Base-by-base conservation (phyloP, 805 yeast genomes). In the Blastobotrys robertii region DNA sequence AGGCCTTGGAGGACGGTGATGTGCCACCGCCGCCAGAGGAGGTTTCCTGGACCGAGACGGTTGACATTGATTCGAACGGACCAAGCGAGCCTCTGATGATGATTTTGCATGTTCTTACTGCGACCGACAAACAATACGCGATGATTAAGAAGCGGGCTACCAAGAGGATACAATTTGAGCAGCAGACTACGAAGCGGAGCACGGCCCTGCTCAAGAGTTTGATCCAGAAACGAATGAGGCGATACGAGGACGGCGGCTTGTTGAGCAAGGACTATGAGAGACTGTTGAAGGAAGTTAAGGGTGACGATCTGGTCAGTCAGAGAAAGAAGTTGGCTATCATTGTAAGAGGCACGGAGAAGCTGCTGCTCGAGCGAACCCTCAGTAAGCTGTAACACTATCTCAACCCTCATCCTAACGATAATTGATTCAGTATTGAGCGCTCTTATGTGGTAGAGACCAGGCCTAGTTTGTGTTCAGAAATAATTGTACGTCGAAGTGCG, bases 281-380 rank as follows among this genome's bases (percentile, higher is more conserved):
- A 25, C 12, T 52, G 19, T 15, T 40, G 5, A 14, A 41, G 22
- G 37, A 36, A 33, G 44, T 50, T 14, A 25, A 35, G 2, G 42
- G 45, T 22, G 44, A 42, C 1, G 45, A 45, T 8, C 37, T 37
- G 3, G 12, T 25, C 7, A 36, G 38, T 3, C 33, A 38, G 15
- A 47, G 54, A 2, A 43, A 45, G 37, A 41, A 35, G 22, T 36
- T 41, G 14, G 51, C 60, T 2, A 30, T 51, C 12, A 48, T 44
- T 10, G 50, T 55, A 4, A 39, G 56, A 13, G 65, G 63, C 2
- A 57, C 65, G 1, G 65, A 60, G 34, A 60, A 60, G 39, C 50
- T 51, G 12, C 49, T 53, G 9, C 43, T 59, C 2, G 63, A 58
- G 38, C 19, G 53, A 10, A 38, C 43, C 22, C 42, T 43, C 30